phyloP scores from a whole-genome alignment of 805 yeast genomes.

The Schizosaccharomyces osmophilus region DNA sequence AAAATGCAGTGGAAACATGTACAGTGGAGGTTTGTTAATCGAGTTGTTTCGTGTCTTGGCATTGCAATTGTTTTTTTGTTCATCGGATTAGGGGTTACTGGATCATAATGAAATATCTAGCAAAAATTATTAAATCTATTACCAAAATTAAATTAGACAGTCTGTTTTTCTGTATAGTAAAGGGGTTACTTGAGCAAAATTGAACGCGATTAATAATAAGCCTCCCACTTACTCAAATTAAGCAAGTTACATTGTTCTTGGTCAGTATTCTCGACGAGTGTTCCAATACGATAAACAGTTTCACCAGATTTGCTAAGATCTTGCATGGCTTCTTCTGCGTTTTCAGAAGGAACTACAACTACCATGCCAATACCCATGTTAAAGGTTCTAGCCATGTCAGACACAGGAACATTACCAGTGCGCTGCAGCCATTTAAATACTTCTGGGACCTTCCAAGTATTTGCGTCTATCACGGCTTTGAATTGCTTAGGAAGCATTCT shows the following conservation, averaged over 20 bases:
- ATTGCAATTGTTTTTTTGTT: neutral
- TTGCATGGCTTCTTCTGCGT: conserved; percentile 31
- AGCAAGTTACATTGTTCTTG: neutral
- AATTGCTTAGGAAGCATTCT: conserved; percentile 67
- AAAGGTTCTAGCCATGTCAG: conserved; percentile 70
- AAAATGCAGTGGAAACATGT: neutral
- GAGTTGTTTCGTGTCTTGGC: neutral
- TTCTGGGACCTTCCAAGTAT: conserved; percentile 60
- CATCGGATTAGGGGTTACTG: neutral
- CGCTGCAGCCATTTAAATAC: conserved; percentile 87
- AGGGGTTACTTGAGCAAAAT: neutral
- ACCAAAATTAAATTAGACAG: too few relatives aligned
- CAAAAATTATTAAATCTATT: too few relatives aligned
- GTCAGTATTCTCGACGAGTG: conserved; percentile 16
- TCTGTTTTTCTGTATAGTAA: neutral
- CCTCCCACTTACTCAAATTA: neutral
- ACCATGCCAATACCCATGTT: conserved; percentile 97
- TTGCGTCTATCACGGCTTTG: conserved; percentile 59
- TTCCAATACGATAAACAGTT: conserved; percentile 46
- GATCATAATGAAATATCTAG: neutral
- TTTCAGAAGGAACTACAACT: conserved; percentile 45
- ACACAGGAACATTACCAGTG: conserved; percentile 69
- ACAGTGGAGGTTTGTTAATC: neutral
- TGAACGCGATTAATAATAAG: neutral
- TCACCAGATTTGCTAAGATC: conserved; percentile 45